phyloP scores from a whole-genome alignment of 164 flowering plant genomes.

The Buxus sempervirens region DNA sequence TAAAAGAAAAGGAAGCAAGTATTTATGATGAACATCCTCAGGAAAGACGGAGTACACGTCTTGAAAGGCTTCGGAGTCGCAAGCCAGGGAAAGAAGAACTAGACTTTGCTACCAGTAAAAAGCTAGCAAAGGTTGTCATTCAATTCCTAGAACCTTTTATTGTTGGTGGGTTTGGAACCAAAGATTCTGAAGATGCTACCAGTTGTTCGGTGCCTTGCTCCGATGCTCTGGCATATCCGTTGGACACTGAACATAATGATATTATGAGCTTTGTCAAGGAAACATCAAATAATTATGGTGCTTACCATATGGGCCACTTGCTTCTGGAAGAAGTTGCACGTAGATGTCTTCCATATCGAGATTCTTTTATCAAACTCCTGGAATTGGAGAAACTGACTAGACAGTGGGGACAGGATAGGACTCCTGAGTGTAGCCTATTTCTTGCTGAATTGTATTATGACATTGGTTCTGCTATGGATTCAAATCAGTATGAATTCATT shows the following conservation, averaged over 20 bases:
- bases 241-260: slow-evolving; percentile 37
- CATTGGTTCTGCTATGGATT: slow-evolving; percentile 44
- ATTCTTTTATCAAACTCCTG: slow-evolving; percentile 50
- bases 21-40: slow-evolving; percentile 70
- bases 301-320: slow-evolving; percentile 78
- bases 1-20: slow-evolving; percentile 54
- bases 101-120: slow-evolving; percentile 51
- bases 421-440: slow-evolving; percentile 77
- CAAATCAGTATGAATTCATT: slow-evolving; percentile 42
- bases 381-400: slow-evolving; percentile 89
- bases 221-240: slow-evolving; percentile 22
- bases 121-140: slow-evolving; percentile 53
- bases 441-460: slow-evolving; percentile 88
- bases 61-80: slow-evolving; percentile 80
- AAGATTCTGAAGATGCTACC: slow-evolving; percentile 27
- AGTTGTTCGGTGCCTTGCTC: slow-evolving; percentile 21
- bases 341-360: slow-evolving; percentile 41
- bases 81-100: slow-evolving; percentile 86
- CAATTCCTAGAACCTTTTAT: slow-evolving; percentile 65
- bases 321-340: slow-evolving; percentile 66
- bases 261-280: slow-evolving; percentile 50
- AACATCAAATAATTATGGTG: slow-evolving; percentile 69
- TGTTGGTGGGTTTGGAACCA: slow-evolving; percentile 27
- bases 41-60: slow-evolving; percentile 90
- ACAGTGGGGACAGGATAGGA: slow-evolving; percentile 65